Evolutionary conservation across 805 yeast species (phyloP), one percentile per base, ranked within the genome.

Genomic region (Kazachstania viticola): DNA sequence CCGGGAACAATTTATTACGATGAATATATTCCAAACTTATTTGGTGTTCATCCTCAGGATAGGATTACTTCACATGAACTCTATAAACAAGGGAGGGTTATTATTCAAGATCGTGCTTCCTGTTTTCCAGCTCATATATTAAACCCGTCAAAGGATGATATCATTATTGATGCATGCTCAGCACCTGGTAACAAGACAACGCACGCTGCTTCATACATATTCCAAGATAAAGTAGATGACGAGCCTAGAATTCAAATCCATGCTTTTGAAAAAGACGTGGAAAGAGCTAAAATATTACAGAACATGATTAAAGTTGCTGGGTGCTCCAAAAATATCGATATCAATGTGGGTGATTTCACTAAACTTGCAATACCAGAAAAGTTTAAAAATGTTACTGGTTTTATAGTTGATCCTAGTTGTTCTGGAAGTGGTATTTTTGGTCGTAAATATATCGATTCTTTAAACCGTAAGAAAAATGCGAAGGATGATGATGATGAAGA

Each of bases 181-280:
- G 98, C 99, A 0, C 99, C 99, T 4, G 99, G 99, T 4, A 91
- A 91, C 56, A 93, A 91, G 54, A 91, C 99, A 0, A 83, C 96
- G 0, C 97, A 88, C 58, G 60, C 79, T 15, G 73, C 91, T 0
- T 39, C 52, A 9, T 45, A 46, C 30, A 46, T 54, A 37, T 39
- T 36, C 30, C 30, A 35, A n/a, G 36, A 37, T 9, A 23, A 25
- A 2, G 32, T 25, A 9, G 38, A 35, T 5, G 32, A 29, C 7
- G 39, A 37, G 5, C 42, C 48, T 3, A 58, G 59, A 24, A 45
- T 49, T 13, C 47, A 55, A 12, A 75, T 85, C 8, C 21, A 67
- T 44, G 98, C 98, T 0, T 91, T 85, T 57, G 99, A 91, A 56
- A 71, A 85, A 49, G 94, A 91, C 49, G 61, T 67, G 3, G 69